Evolutionary conservation across 257 asterid species (phyloP), one percentile per base, ranked within the genome.

Genomic region (Nemophila menziesii): DNA sequence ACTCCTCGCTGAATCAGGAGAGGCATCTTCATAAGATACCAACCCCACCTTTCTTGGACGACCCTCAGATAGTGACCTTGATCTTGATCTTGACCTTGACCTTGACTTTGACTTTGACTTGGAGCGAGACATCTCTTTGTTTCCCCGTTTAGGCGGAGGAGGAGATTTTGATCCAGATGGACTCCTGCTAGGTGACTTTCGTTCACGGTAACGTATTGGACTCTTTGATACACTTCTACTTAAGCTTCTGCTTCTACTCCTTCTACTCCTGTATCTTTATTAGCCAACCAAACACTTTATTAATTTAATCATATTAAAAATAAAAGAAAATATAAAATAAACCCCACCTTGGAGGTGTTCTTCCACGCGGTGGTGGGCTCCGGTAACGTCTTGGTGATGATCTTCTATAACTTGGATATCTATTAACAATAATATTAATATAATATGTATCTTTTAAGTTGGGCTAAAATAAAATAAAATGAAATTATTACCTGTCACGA

Each of bases 341-440:
- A 46, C 56, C 75, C 14, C 20, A 90, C 99, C 95, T 81, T 9
- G 93, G 93, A 22, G 97, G 92, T 22, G 96, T 81, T 75, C 94
- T 81, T 67, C 78, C 93, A 46, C 92, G 81, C 45, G 87, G 84
- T 20, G 98, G 93, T 20, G 98, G 92, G 67, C 93, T 90, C 79
- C 99, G 64, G 62, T 74, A 85, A 51, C 92, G 96, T 72, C 92
- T 74, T 15, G 98, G 98, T 21, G 96, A 78, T n/a, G n/a, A 29
- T 63, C 96, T 84, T 66, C 99, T 65, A 66, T 76, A 85, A 52
- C 76, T 75, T 6, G 87, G 36, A 69, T 77, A 78, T 68, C 95
- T 78, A 47, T 11, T 56, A 54, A 19, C 5, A n/a, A 41, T 9
- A 22, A 19, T n/a, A 41, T 11, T 17, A 33, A 45, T 12, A 20